These are phyloP conservation scores for Nicotiana attenuata DNA, from an alignment of 257 asterid species.

Conservation along the genomic window DNA sequence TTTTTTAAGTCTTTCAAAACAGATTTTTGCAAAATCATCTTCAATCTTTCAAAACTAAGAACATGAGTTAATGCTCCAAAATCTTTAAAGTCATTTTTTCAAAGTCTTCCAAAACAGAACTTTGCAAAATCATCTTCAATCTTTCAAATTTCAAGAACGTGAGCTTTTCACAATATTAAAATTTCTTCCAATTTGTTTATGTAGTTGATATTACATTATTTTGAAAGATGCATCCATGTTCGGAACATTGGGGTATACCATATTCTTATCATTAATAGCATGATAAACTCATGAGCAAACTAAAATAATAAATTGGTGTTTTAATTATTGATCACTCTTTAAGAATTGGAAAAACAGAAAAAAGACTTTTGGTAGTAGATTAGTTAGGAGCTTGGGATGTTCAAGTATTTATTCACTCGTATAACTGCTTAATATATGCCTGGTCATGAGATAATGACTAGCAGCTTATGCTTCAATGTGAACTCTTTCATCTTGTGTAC, in stretches of 20 bases:
- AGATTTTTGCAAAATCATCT: too few species aligned
- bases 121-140: too few species aligned
- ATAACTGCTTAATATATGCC: not conserved
- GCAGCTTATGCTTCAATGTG: too few species aligned
- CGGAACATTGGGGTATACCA: not conserved
- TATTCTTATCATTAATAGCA: not conserved
- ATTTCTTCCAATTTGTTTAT: not conserved
- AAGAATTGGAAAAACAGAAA: not conserved
- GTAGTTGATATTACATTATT: not conserved
- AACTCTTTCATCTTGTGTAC: too few species aligned
- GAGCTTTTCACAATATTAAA: constrained; percentile 12
- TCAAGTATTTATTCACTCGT: not conserved
- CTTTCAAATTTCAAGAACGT: too few species aligned
- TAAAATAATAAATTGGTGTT: not conserved
- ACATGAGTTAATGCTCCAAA: too few species aligned
- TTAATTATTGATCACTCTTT: not conserved
- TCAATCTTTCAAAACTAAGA: too few species aligned
- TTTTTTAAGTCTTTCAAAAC: too few species aligned
- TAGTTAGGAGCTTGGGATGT: not conserved
- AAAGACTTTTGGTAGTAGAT: not conserved
- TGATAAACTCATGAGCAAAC: not conserved
- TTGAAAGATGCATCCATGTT: not conserved
- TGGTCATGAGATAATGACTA: not conserved
- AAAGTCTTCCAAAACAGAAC: too few species aligned
- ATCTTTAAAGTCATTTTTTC: too few species aligned